phyloP scores from a whole-genome alignment of 768 basidiomycete species.

The Lentinula sp. region DNA sequence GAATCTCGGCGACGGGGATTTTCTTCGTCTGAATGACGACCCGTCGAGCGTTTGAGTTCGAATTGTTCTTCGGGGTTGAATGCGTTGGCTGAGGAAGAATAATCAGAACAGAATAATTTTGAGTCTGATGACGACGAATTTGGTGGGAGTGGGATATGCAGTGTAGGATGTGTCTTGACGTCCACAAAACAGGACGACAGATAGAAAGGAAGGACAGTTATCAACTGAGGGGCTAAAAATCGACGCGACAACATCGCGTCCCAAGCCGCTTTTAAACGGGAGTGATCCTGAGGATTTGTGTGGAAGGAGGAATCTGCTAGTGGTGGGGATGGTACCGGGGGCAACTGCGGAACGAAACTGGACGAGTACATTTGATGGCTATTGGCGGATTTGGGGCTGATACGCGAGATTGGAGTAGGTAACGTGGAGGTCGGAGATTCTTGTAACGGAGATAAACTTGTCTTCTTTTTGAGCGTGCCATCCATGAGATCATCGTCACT shows the following conservation, averaged over 20 bases:
- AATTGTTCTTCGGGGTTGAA: constrained; percentile 24
- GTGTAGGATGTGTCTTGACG: constrained; percentile 40
- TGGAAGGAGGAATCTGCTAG: constrained; percentile 1
- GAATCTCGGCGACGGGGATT: constrained; percentile 4
- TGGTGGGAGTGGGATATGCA: constrained; percentile 50
- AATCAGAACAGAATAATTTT: constrained; percentile 4
- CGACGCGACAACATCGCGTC: constrained; percentile 56
- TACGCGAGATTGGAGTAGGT: constrained; percentile 5
- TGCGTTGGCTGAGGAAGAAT: constrained; percentile 14
- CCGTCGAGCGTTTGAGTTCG: constrained; percentile 18
- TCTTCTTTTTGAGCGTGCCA: constrained; percentile 14
- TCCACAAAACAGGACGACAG: constrained; percentile 51
- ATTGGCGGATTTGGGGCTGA: constrained; percentile 10
- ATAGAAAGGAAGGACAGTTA: constrained; percentile 64
- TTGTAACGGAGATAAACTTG: constrained; percentile 18
- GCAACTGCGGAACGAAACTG: constrained; percentile 8
- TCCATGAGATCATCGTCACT: constrained; percentile 14
- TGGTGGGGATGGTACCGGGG: constrained; percentile 1
- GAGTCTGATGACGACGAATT: constrained; percentile 26
- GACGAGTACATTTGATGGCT: constrained; percentile 7
- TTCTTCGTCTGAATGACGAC: constrained; percentile 13
- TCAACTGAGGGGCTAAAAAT: constrained; percentile 48
- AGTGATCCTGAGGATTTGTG: constrained; percentile 53
- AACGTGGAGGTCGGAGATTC: constrained; percentile 14
- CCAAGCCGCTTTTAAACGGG: constrained; percentile 57